These are phyloP conservation scores for Lasiosphaeria miniovina DNA, from an alignment of 495 filamentous ascomycete species.

Conservation along the genomic window DNA sequence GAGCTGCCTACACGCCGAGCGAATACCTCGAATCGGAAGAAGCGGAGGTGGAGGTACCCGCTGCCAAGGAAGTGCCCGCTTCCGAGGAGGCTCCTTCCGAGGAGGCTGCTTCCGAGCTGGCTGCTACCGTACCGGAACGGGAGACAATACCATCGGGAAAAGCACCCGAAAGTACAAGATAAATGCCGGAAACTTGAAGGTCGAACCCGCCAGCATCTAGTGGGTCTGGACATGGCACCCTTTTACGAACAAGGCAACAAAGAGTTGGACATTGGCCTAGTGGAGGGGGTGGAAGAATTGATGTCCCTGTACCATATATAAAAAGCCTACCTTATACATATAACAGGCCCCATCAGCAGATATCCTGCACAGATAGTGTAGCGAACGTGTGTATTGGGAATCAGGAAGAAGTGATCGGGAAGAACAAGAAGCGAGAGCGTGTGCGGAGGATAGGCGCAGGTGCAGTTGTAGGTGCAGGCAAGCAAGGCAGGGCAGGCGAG, in stretches of 20 bases:
- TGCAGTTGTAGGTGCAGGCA: no score
- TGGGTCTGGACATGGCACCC: no score
- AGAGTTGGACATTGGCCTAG: no score
- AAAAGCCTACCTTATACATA: not conserved
- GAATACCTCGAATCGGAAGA: constrained; percentile 32
- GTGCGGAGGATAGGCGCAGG: no score
- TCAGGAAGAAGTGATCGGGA: not conserved
- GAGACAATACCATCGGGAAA: constrained; percentile 17
- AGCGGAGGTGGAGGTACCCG: constrained; percentile 7
- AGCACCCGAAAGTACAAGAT: no score
- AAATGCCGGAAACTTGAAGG: no score
- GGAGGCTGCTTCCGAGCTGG: constrained; percentile 6
- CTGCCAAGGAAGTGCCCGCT: constrained; percentile 3
- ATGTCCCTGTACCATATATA: constrained; percentile 6
- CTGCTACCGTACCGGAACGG: constrained; percentile 11
- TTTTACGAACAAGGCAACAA: no score
- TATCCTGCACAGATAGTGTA: constrained; percentile 30
- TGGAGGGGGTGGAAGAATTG: not conserved
- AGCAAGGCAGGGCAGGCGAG: no score
- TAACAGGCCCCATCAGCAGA: not conserved
- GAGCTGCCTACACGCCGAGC: constrained; percentile 46
- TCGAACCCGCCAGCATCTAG: no score
- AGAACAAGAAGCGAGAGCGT: not conserved
- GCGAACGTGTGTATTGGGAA: constrained; percentile 9
- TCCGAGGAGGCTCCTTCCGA: constrained; percentile 2